Percentiles rank a stretch among this genome's conserved stretches.
Evolutionary conservation across 805 yeast species (phyloP).

Genomic region (Yarrowia alimentaria): DNA sequence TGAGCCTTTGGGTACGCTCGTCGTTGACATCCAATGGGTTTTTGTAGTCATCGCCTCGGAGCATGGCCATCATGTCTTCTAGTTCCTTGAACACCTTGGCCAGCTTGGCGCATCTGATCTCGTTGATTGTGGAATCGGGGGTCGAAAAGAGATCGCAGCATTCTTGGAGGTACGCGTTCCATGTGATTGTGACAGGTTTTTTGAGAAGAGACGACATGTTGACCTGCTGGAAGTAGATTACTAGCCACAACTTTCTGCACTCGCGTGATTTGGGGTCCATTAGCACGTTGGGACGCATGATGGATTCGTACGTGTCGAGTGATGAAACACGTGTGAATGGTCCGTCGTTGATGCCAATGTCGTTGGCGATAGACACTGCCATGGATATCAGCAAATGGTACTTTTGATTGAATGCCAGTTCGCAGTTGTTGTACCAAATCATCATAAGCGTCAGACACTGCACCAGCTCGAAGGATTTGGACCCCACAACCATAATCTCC

Average conservation of each 20-base stretch:
- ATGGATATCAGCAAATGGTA: conserved; percentile 66
- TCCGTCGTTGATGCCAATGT: conserved; percentile 60
- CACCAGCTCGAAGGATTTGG: conserved; percentile 65
- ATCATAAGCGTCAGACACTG: conserved; percentile 60
- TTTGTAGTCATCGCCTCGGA: conserved; percentile 36
- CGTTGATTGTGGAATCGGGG: conserved; percentile 39
- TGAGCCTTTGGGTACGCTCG: conserved; percentile 44
- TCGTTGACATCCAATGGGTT: conserved; percentile 42
- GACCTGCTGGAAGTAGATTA: conserved; percentile 60
- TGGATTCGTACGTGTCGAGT: conserved; percentile 34
- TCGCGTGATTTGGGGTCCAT: conserved; percentile 47
- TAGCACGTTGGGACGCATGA: conserved; percentile 43
- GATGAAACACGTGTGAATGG: conserved; percentile 34
- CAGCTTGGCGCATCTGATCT: conserved; percentile 52
- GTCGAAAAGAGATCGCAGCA: conserved; percentile 53
- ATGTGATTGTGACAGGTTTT: conserved; percentile 51
- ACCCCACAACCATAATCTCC: conserved; percentile 67
- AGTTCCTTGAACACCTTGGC: conserved; percentile 58
- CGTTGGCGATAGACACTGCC: conserved; percentile 67
- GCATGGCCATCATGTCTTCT: conserved; percentile 53
- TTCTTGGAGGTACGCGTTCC: conserved; percentile 56
- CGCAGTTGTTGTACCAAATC: conserved; percentile 83
- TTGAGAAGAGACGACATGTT: conserved; percentile 64
- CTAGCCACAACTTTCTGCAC: conserved; percentile 52
- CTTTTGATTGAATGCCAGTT: conserved; percentile 73